A percentile compares a stretch with the other conserved stretches of the same genome.
phyloP scores from a whole-genome alignment of 345 rosid genomes.

The Eutrema japonicum region DNA sequence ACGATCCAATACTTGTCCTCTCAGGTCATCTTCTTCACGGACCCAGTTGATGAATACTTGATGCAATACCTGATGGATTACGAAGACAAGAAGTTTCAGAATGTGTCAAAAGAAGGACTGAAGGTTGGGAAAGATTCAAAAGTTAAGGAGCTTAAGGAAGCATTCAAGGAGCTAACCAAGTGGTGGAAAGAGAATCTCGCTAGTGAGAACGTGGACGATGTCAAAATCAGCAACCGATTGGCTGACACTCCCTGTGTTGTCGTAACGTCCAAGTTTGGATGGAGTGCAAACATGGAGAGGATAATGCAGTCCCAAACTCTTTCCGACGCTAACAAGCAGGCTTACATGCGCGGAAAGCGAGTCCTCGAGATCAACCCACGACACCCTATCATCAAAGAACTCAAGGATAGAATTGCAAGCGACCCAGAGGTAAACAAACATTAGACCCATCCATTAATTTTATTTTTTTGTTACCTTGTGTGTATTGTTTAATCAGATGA shows the following conservation, averaged over 20 bases:
- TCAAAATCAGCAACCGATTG: conserved; percentile 87
- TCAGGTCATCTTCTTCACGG: conserved; percentile 97
- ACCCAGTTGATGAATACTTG: conserved; percentile 95
- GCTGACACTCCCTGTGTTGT: conserved; percentile 95
- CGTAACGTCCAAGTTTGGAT: conserved; percentile 91
- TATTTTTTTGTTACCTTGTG: neutral
- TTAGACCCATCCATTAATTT: neutral
- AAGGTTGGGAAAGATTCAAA: conserved; percentile 82
- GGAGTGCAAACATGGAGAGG: conserved; percentile 99
- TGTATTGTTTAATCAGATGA: neutral
- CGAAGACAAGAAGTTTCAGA: conserved; percentile 90
- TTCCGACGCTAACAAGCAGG: conserved; percentile 86
- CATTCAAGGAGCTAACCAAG: conserved; percentile 90
- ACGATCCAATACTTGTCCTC: conserved; percentile 15
- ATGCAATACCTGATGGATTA: conserved; percentile 99
- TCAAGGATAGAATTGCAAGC: conserved; percentile 73
- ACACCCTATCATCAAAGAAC: conserved; percentile 96
- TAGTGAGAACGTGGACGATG: conserved; percentile 86
- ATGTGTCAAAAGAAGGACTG: conserved; percentile 92
- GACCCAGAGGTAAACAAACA: conserved; percentile 73
- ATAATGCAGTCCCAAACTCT: conserved; percentile 98
- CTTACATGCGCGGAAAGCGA: conserved; percentile 93
- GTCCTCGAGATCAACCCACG: conserved; percentile 95
- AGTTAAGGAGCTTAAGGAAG: conserved; percentile 84
- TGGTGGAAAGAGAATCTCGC: conserved; percentile 91